Base-by-base conservation (phyloP, 192 early-diverging fungal genomes). In the Kickxella alabastrina region DNA sequence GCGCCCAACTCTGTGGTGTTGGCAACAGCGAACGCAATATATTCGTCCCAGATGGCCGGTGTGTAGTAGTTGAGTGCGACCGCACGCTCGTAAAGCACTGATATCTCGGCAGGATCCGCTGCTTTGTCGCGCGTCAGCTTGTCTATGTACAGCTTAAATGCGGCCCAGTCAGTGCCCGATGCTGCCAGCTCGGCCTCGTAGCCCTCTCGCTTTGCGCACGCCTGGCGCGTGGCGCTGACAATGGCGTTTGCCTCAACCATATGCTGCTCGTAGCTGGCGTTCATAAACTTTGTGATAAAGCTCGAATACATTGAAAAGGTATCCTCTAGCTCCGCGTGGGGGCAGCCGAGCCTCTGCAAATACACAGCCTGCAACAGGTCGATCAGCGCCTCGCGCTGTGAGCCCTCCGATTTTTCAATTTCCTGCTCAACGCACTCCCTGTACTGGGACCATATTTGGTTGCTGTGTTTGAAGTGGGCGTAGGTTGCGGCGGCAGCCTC, bases 251-350 rank as follows among this genome's bases (percentile, higher is more conserved):
- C 69, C 9, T 57, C 36, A 0, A 73, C 54, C 69, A 73, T 65
- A 43, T 51, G 57, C 41, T 59, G 52, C 47, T 73, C 69, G 29
- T 73, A 73, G 0, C 42, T 31, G 6, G 28, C 45, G 50, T 73
- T 37, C 31, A 35, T 57, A 23, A 28, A 39, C 29, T 41, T 40
- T 4, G 69, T 73, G 14, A 64, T 56, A 44, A 65, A 73, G 49
- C 54, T 54, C 4, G 69, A 73, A 51, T 73, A 73, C 58, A 61
- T 31, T 8, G 50, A 37, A 46, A 65, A 73, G n/a, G 69, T 73
- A 1, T 50, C 51, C 22, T 73, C 69, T 8, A 73, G 23, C 21
- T 49, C 57, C 4, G 62, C 50, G 42, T 73, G 62, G 19, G 69
- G 58, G 43, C 49, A 58, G 1, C 29, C 48, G 0, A 73, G 62